Evolutionary conservation across 2,329 filamentous ascomycete genomes (phyloP), one percentile per base, ranked within the genome.

Genomic region (Calonectria crousiana): DNA sequence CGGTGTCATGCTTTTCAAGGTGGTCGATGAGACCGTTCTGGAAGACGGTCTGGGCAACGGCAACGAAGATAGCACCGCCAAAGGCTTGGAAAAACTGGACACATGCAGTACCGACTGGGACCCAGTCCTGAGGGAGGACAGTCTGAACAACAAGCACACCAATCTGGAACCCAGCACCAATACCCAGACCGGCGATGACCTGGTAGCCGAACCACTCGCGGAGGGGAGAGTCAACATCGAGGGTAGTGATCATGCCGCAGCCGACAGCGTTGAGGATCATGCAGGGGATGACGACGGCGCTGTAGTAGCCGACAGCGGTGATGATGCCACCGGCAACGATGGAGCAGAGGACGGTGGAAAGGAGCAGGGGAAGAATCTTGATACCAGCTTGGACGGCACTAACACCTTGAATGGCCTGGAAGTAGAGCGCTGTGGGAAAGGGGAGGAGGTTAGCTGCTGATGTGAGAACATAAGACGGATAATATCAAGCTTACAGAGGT

Each of bases 11-110:
- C 2, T 79, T 72, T n/a, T 80, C 76, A 4, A 95, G 85, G 44
- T 89, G 86, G 4, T 86, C 82, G 58, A 91, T 84, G 23, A 95
- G 85, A 0, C 89, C 90, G 79, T 94, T 93, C 75, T 91, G 89
- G 85, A 95, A 94, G 58, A 94, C 88, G 26, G 92, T 91, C 81
- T 95, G 91, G 0, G 90, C 90, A 13, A 93, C 90, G 8, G 90
- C 89, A 62, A 95, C 89, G 77, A 91, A 90, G 30, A 95, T 84
- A 2, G 93, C 91, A 4, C 92, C 92, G 51, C 92, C 92, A 4
- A 95, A 87, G 2, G 88, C 88, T 80, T 94, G 91, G 84, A 91
- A 92, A 84, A 94, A 93, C 44, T 88, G 86, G 1, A 90, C 86
- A 66, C 85, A 88, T 8, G 89, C 88, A 6, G 87, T 89, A 34